phyloP scores from a whole-genome alignment of 768 basidiomycete genomes.

The Termitomyces eurrhizus region DNA sequence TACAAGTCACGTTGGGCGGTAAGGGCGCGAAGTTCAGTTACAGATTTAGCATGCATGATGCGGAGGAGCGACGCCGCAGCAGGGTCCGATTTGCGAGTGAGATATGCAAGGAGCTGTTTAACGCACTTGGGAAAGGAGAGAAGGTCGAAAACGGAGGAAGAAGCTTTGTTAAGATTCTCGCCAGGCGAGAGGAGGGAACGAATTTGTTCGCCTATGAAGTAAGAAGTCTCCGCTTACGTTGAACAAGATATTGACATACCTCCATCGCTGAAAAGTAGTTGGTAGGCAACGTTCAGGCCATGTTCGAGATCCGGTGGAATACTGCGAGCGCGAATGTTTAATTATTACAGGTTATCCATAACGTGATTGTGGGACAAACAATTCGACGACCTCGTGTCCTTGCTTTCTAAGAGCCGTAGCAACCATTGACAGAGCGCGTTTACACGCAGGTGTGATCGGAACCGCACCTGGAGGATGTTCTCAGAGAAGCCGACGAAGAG shows the following conservation, averaged over 20 bases:
- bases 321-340: constrained; percentile 12
- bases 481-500: neutral
- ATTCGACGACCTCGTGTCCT: constrained; percentile 61
- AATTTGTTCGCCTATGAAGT: constrained; percentile 39
- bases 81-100: constrained; percentile 34
- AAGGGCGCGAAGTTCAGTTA: constrained; percentile 47
- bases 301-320: constrained; percentile 45
- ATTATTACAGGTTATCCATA: constrained; percentile 2
- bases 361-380: constrained; percentile 36
- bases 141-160: constrained; percentile 28
- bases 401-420: constrained; percentile 48
- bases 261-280: constrained; percentile 54
- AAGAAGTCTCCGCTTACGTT: constrained; percentile 2
- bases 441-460: constrained; percentile 60
- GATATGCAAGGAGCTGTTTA: constrained; percentile 40
- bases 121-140: constrained; percentile 33
- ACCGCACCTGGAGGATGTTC: constrained; percentile 43
- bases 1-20: constrained; percentile 42
- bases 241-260: constrained; percentile 29
- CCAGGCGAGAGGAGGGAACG: constrained; percentile 30
- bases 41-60: constrained; percentile 43
- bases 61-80: constrained; percentile 32
- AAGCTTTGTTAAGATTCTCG: constrained; percentile 29
- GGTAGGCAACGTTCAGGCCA: constrained; percentile 49
- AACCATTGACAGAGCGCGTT: constrained; percentile 49